Evolutionary conservation across 495 filamentous ascomycete genomes (phyloP).

Genomic region (Diplogelasinospora grovesii): DNA sequence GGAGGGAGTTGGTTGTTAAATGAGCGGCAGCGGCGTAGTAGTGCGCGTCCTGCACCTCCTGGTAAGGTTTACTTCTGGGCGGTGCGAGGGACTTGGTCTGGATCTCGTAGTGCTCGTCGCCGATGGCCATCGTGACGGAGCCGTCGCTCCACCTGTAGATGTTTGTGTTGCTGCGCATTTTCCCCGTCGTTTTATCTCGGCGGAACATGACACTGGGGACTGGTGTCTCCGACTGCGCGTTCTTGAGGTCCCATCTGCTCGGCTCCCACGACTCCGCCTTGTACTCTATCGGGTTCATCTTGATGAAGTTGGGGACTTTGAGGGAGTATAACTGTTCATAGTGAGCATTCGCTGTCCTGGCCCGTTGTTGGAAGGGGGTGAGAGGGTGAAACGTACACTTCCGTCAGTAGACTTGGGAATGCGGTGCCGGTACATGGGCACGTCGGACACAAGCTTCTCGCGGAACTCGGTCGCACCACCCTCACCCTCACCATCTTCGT

Average conservation of each 20-base stretch:
- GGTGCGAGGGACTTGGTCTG: slow-evolving; percentile 69
- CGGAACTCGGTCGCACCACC: slow-evolving; percentile 39
- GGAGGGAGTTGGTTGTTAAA: slow-evolving; percentile 59
- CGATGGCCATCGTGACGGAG: slow-evolving; percentile 66
- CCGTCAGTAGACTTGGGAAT: slow-evolving; percentile 67
- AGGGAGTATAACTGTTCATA: slow-evolving; percentile 63
- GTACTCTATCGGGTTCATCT: slow-evolving; percentile 67
- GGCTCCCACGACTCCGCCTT: slow-evolving; percentile 60
- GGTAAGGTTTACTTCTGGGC: slow-evolving; percentile 50
- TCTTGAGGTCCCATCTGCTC: slow-evolving; percentile 40
- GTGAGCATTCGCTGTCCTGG: not conserved
- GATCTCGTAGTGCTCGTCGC: slow-evolving; percentile 73
- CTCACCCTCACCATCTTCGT: too few species aligned
- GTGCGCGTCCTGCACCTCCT: slow-evolving; percentile 66
- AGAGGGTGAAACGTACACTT: slow-evolving; percentile 40
- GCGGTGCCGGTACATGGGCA: slow-evolving; percentile 54
- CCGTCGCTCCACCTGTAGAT: slow-evolving; percentile 80
- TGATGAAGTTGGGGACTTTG: slow-evolving; percentile 72
- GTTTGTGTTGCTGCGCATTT: slow-evolving; percentile 68
- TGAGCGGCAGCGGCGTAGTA: slow-evolving; percentile 76
- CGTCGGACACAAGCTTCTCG: slow-evolving; percentile 51
- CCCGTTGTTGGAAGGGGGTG: not conserved
- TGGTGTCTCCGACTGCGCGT: slow-evolving; percentile 31
- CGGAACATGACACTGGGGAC: slow-evolving; percentile 34
- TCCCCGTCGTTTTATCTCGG: slow-evolving; percentile 33